These are phyloP conservation scores for Phytophthora macrochlamydospora DNA, from an alignment of 352 stramenopile species.

Conservation along the genomic window DNA sequence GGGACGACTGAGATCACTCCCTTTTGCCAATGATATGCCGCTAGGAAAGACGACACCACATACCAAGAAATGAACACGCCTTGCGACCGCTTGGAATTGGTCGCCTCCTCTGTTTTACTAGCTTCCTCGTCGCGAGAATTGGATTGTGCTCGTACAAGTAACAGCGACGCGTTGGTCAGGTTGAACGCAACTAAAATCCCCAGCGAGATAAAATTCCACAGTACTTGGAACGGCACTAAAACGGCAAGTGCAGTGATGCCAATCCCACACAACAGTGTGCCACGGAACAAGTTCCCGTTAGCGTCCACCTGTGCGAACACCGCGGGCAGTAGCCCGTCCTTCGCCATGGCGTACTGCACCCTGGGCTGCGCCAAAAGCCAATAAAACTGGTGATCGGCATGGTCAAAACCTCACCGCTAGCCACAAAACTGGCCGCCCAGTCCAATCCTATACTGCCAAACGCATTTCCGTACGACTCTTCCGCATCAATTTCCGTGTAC, in stretches of 20 bases:
- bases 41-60: conserved; percentile 64
- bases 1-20: conserved; percentile 48
- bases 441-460: conserved; percentile 67
- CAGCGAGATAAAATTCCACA: conserved; percentile 92
- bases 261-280: conserved; percentile 65
- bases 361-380: conserved; percentile 94
- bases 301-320: conserved; percentile 82
- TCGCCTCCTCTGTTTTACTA: conserved; percentile 2
- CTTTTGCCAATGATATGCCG: conserved; percentile 81
- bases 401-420: conserved; percentile 92
- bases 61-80: conserved; percentile 53
- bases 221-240: conserved; percentile 83
- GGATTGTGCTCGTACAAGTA: conserved; percentile 64
- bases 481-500: conserved; percentile 82
- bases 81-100: conserved; percentile 23
- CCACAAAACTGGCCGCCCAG: conserved; percentile 86
- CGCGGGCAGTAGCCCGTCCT: conserved; percentile 91
- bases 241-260: conserved; percentile 60
- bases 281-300: conserved; percentile 76
- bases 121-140: conserved; percentile 11
- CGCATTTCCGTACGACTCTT: conserved; percentile 73
- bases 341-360: conserved; percentile 91
- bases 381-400: conserved; percentile 97
- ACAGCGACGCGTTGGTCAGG: conserved; percentile 85
- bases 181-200: conserved; percentile 92